Evolutionary conservation across 1,284 basidiomycete genomes (phyloP).

Genomic region (Pseudozyma sp.): DNA sequence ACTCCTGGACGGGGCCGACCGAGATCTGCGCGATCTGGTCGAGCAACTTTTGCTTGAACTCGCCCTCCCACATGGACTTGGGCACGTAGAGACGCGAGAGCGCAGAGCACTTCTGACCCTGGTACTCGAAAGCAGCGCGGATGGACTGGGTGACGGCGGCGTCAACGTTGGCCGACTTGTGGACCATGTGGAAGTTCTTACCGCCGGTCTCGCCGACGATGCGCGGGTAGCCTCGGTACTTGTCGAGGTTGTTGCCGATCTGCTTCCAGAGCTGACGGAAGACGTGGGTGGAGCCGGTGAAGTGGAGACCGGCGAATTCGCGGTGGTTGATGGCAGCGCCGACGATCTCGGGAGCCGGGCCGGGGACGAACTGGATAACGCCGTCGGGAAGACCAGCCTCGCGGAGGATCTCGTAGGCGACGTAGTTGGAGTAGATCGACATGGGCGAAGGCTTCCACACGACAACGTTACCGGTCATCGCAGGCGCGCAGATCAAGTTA

Average conservation of each 20-base stretch:
- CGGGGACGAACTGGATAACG: constrained; percentile 95
- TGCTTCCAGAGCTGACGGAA: constrained; percentile 93
- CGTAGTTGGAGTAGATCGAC: constrained; percentile 93
- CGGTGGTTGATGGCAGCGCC: constrained; percentile 75
- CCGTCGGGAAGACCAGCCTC: constrained; percentile 94
- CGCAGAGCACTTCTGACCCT: constrained; percentile 98
- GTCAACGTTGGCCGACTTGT: constrained; percentile 84
- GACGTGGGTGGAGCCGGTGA: constrained; percentile 94
- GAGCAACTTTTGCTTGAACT: constrained; percentile 85
- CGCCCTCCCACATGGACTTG: constrained; percentile 83
- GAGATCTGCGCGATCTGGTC: constrained; percentile 84
- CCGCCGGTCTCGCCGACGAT: constrained; percentile 93
- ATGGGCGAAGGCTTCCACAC: constrained; percentile 98
- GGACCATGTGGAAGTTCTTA: constrained; percentile 97
- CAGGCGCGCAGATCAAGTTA: constrained; percentile 75
- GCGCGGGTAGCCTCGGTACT: constrained; percentile 83
- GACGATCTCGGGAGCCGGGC: constrained; percentile 63
- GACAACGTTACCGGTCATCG: constrained; percentile 92
- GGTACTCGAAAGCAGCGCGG: constrained; percentile 94
- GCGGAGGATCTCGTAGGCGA: constrained; percentile 88
- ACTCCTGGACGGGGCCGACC: constrained; percentile 83
- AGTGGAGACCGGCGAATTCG: constrained; percentile 89
- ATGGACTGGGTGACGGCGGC: constrained; percentile 90
- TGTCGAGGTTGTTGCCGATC: constrained; percentile 81
- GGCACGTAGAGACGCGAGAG: constrained; percentile 92